Percentiles rank a stretch among this genome's conserved stretches.
Evolutionary conservation across 208 protist species (phyloP).

Genomic region (Trypanosoma conorhini): DNA sequence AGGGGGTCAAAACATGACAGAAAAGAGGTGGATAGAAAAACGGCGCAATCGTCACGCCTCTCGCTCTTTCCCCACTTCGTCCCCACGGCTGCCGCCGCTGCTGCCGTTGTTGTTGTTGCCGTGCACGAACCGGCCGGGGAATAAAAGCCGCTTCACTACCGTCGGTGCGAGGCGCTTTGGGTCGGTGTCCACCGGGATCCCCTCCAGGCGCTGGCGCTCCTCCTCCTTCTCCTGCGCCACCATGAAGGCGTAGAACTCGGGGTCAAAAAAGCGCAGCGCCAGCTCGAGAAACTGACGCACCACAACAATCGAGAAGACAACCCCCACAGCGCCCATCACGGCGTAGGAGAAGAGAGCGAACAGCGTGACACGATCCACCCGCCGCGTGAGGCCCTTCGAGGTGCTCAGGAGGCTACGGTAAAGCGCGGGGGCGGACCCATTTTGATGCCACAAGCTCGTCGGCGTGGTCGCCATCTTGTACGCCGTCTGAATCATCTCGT

Average conservation of each 20-base stretch:
- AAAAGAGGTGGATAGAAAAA: too few relatives aligned
- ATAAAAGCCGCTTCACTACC: slow-evolving; percentile 60
- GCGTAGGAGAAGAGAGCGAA: slow-evolving; percentile 68
- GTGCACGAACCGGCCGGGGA: slow-evolving; percentile 76
- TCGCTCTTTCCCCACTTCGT: background rate
- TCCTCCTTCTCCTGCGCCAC: slow-evolving; percentile 72
- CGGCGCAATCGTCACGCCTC: background rate
- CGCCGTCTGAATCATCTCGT: slow-evolving; percentile 65
- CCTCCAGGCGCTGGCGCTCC: slow-evolving; percentile 37
- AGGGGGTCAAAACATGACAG: background rate
- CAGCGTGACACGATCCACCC: slow-evolving; percentile 33
- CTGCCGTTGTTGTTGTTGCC: slow-evolving; percentile 17
- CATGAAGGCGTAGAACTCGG: slow-evolving; percentile 82
- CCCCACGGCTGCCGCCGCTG: too few relatives aligned
- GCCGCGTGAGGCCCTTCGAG: slow-evolving; percentile 29
- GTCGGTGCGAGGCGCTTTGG: slow-evolving; percentile 79
- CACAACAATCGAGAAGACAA: slow-evolving; percentile 63
- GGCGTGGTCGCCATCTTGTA: slow-evolving; percentile 70
- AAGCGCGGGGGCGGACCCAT: slow-evolving; percentile 62
- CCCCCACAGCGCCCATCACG: slow-evolving; percentile 44
- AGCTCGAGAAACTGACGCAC: slow-evolving; percentile 53
- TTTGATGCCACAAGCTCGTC: slow-evolving; percentile 78
- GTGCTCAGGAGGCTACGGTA: slow-evolving; percentile 48
- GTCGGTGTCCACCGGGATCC: slow-evolving; percentile 64
- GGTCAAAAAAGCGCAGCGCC: slow-evolving; percentile 70